A percentile compares a stretch with the other conserved stretches of the same genome.
phyloP scores from a whole-genome alignment of 305 asterid species.

The Plantago coronopus region DNA sequence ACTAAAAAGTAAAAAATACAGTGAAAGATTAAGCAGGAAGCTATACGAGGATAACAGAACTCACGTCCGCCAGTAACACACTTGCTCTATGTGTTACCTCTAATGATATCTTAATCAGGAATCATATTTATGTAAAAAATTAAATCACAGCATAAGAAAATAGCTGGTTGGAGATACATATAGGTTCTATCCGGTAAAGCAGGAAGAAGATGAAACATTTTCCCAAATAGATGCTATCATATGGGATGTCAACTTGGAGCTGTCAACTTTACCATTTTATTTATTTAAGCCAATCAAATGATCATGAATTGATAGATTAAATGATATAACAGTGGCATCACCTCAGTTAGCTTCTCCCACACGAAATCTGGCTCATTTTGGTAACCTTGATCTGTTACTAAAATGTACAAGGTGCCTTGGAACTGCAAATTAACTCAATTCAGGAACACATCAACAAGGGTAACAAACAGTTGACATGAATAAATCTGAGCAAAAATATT shows the following conservation, averaged over 20 bases:
- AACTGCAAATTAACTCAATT: constrained; percentile 56
- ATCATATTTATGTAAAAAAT: too few relatives aligned
- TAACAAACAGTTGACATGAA: neutral
- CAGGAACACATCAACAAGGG: constrained; percentile 25
- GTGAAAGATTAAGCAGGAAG: neutral
- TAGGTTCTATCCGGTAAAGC: neutral
- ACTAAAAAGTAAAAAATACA: neutral
- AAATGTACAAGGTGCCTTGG: constrained; percentile 82
- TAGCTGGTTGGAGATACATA: neutral
- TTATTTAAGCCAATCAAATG: constrained; percentile 14
- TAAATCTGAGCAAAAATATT: constrained; percentile 16
- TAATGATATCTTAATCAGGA: neutral
- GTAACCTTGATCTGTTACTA: constrained; percentile 91
- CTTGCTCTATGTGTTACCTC: neutral
- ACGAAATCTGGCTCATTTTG: constrained; percentile 85
- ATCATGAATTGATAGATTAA: constrained; percentile 3
- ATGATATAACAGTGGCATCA: constrained; percentile 21
- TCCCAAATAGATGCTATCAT: constrained; percentile 6
- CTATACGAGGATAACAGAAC: neutral
- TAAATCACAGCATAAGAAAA: neutral
- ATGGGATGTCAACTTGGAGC: constrained; percentile 3
- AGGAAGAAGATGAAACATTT: neutral
- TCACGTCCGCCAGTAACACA: neutral
- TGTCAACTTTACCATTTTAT: neutral
- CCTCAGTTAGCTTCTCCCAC: constrained; percentile 99